phyloP scores from a whole-genome alignment of 192 early-diverging fungal genomes.

The Mortierella alpina region DNA sequence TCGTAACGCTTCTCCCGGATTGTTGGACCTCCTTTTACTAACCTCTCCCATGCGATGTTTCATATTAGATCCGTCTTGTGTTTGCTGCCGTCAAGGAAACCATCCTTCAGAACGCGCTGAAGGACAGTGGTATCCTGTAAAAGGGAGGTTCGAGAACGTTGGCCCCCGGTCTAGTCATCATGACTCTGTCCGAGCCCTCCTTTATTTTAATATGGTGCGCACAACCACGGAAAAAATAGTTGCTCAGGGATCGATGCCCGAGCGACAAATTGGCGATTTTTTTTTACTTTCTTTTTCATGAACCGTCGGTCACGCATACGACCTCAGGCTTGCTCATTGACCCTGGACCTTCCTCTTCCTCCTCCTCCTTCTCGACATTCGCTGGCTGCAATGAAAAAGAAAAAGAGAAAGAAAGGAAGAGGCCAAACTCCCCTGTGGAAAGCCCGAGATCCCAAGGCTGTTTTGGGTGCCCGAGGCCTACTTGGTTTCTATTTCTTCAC shows the following conservation, averaged over 20 bases:
- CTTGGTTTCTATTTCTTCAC: not conserved
- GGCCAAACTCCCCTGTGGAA: not conserved
- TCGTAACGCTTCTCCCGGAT: not conserved
- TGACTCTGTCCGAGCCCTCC: not conserved
- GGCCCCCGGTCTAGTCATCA: not conserved
- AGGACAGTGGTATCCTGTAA: conserved; percentile 81
- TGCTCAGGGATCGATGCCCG: too few relatives aligned
- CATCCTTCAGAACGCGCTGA: conserved; percentile 86
- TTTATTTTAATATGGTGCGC: not conserved
- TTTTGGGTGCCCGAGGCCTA: not conserved
- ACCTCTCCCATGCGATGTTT: not conserved
- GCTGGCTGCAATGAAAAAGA: too few relatives aligned
- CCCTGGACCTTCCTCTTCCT: too few relatives aligned
- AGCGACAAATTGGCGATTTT: too few relatives aligned
- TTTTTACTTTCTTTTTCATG: too few relatives aligned
- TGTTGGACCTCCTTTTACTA: not conserved
- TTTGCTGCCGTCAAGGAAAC: conserved; percentile 96
- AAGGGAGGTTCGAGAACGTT: not conserved
- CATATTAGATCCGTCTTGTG: conserved; percentile 63
- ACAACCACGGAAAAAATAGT: not conserved
- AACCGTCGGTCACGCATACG: too few relatives aligned
- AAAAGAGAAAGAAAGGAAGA: too few relatives aligned
- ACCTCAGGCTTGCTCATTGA: too few relatives aligned
- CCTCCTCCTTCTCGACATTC: too few relatives aligned
- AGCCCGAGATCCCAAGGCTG: too few relatives aligned